Base-by-base conservation (phyloP, 179 eudicot genomes). In the Corrigiola litoralis region DNA sequence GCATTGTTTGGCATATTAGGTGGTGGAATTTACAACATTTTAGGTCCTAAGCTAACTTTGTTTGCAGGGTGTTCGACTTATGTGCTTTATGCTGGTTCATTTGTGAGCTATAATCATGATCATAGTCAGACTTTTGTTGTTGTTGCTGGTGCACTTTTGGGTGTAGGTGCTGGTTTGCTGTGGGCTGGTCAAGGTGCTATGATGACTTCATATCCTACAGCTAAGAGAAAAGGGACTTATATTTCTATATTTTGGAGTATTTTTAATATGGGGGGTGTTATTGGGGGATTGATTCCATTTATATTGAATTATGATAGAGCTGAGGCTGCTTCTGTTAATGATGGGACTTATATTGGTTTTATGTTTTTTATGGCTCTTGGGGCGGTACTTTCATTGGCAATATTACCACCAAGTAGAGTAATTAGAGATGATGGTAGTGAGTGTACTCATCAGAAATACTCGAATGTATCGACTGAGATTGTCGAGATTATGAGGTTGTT, bases 181-280 rank as follows among this genome's bases (percentile, higher is more conserved):
- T 94, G 97, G 99, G 96, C 96, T 5, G 84, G 95, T n/a, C 96
- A 94, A 33, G 99, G 99, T 0, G 99, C 97, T 0, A 90, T 94
- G 32, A 90, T 94, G 97, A 94, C 97, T 13, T 83, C 99, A 0
- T 94, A 90, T 54, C 99, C 99, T 0, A 85, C 87, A 0, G 34
- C 81, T 1, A 66, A 70, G 27, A 69, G 91, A 4, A 94, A 94
- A 65, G 98, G 98, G 9, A 80, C 76, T 34, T 90, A 86, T 67
- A 90, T 94, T 28, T 77, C 97, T 16, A 60, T 90, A 21, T 94
- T 94, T 44, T 94, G 99, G 99, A 75, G 90, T 61, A 88, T 94
- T 2, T 94, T 94, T 71, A 94, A 90, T 65, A 55, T 90, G 84
- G 99, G 97, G 2, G 97, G 99, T 6, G 99, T 94, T 0, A 84